Evolutionary conservation across 352 stramenopile genomes (phyloP), one percentile per base, ranked within the genome.

Genomic region (Globisporangium orthogonon): DNA sequence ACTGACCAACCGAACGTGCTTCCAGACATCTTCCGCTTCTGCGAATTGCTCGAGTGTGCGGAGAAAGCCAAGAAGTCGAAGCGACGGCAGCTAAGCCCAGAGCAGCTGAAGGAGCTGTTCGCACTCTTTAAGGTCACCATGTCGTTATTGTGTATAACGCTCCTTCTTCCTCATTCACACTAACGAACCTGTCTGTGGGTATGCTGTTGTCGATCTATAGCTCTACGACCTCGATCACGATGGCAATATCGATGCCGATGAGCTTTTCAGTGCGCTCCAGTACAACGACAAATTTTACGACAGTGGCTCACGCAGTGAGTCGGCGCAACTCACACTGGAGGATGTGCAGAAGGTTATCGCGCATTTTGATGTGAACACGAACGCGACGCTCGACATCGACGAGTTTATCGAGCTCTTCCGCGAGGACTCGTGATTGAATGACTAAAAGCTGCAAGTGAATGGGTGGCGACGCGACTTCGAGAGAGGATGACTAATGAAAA

Each of bases 361-460:
- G n/a, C 63, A 76, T 52, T 93, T 89, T 53, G 83, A 92, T 61
- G 60, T 72, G 4, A 81, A 93, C 57, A 78, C 80, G 49, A 93
- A 87, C 60, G 71, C 76, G 29, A 76, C 76, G 6, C 69, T 93
- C 39, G 78, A 93, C 65, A 64, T 93, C 10, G 31, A 76, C 56
- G 80, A 93, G 62, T 93, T 93, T 54, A 79, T 89, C 46, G 76
- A 89, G 63, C 77, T 93, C 43, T 90, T 93, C 54, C 71, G 78
- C 13, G 83, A 90, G 50, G 80, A 86, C 14, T 67, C 74, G 28
- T 89, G 73, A 66, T 11, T 0, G 10, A 37, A 5, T 11, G 10
- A 9, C 33, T 37, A 9, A 37, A 37, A 37, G 33, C 4, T 37
- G 33, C 33, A 37, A 37, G 33, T 23, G 23, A 23, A 23, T 23